Percentiles rank a stretch among this genome's conserved stretches.
phyloP scores from a whole-genome alignment of 2,329 filamentous ascomycete genomes.

The Aspergillus novofumigatus region DNA sequence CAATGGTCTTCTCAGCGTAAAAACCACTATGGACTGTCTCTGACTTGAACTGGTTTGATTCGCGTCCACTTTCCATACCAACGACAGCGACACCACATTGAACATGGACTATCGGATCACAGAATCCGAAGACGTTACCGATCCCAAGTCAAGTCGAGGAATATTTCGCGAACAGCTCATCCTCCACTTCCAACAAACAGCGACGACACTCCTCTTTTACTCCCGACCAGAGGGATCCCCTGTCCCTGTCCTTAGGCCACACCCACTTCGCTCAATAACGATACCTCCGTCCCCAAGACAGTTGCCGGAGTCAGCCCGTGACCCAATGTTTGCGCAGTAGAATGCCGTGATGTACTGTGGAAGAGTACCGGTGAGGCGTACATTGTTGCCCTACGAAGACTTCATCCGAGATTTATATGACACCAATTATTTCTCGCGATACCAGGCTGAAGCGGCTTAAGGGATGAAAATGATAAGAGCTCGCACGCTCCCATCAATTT shows the following conservation, averaged over 20 bases:
- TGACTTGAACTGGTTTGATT: constrained; percentile 29
- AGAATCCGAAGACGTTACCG: constrained; percentile 22
- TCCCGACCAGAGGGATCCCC: constrained; percentile 12
- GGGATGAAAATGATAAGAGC: neutral
- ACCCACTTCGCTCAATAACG: too few relatives aligned
- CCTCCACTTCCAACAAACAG: constrained; percentile 21
- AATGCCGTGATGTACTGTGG: constrained; percentile 6
- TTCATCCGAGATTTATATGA: constrained; percentile 26
- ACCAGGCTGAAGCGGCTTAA: constrained; percentile 2
- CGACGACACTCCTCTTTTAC: constrained; percentile 16
- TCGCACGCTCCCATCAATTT: neutral
- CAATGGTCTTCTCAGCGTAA: constrained; percentile 28
- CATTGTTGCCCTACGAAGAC: constrained; percentile 26
- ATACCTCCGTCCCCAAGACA: neutral
- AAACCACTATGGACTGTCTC: constrained; percentile 27
- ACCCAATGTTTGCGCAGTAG: constrained; percentile 25
- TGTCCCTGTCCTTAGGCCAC: too few relatives aligned
- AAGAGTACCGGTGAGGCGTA: constrained; percentile 11
- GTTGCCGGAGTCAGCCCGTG: constrained; percentile 8
- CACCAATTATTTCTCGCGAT: constrained; percentile 19
- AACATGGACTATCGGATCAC: constrained; percentile 16
- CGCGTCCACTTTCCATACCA: constrained; percentile 23
- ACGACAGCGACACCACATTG: constrained; percentile 26
- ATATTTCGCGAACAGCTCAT: constrained; percentile 22
- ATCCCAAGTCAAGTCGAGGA: constrained; percentile 20